phyloP scores from a whole-genome alignment of 768 basidiomycete species.

The Rhizopogon roseolus region DNA sequence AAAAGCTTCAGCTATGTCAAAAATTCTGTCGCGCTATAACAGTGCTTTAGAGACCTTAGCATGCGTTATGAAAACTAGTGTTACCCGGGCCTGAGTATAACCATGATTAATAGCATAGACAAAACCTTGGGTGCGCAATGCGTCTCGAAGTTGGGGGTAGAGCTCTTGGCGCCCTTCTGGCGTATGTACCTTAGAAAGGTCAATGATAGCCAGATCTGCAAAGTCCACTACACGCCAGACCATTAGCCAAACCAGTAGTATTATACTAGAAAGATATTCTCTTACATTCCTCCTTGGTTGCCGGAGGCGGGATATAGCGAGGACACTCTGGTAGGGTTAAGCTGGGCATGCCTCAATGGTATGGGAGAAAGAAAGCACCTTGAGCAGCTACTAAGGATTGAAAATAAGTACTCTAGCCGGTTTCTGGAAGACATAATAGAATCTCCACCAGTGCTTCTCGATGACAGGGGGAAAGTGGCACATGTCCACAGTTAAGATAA shows the following conservation, averaged over 20 bases:
- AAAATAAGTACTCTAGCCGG: not conserved
- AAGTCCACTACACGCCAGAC: not conserved
- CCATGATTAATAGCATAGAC: constrained; percentile 50
- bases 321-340: constrained; percentile 1
- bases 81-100: constrained; percentile 35
- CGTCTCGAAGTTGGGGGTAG: constrained; percentile 3
- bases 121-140: constrained; percentile 27
- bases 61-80: not conserved
- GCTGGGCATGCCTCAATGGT: not conserved
- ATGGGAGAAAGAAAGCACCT: not conserved
- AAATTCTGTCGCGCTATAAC: constrained; percentile 37
- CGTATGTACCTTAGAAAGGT: constrained; percentile 1
- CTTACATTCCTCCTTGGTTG: constrained; percentile 1
- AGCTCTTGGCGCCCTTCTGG: constrained; percentile 5
- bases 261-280: too few relatives aligned
- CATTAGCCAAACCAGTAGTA: not conserved
- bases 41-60: not conserved
- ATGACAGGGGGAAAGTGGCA: too few relatives aligned
- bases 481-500: too few relatives aligned
- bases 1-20: constrained; percentile 43
- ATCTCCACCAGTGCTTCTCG: not conserved
- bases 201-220: constrained; percentile 4
- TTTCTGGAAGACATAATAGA: not conserved
- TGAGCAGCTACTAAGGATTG: not conserved
- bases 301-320: constrained; percentile 1